Conservation (phyloP, 2,329 filamentous ascomycete genomes). For the Pyricularia sp. region DNA sequence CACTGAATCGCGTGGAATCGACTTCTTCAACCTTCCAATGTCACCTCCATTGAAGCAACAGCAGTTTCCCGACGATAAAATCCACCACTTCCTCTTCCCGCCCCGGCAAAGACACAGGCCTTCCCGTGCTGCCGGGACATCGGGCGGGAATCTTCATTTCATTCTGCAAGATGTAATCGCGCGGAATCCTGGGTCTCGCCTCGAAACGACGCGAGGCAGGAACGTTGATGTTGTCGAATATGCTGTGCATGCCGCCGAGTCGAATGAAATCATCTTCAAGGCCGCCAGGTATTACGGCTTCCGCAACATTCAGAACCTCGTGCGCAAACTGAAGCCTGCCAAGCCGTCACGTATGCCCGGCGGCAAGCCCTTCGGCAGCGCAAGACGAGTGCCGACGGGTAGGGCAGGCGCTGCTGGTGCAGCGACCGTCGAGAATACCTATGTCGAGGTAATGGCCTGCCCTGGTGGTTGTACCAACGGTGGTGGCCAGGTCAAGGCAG, state of each 20-base stretch:
- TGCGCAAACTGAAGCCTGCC: conserved; percentile 77
- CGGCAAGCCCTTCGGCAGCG: conserved; percentile 46
- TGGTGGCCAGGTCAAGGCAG: conserved; percentile 85
- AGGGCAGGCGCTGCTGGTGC: conserved; percentile 11
- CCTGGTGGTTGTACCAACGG: conserved; percentile 98
- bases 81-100: conserved; percentile 66
- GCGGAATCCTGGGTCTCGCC: conserved; percentile 55
- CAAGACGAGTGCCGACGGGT: conserved; percentile 23
- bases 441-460: conserved; percentile 98
- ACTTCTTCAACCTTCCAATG: conserved; percentile 58
- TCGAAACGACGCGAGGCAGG: conserved; percentile 61
- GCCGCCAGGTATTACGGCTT: conserved; percentile 94
- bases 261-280: conserved; percentile 52
- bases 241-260: conserved; percentile 40
- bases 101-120: conserved; percentile 27
- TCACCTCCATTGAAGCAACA: conserved; percentile 32
- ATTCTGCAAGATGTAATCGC: conserved; percentile 64
- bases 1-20: conserved; percentile 63
- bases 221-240: conserved; percentile 91
- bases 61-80: conserved; percentile 58
- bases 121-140: conserved; percentile 54
- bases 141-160: conserved; percentile 79
- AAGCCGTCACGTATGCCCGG: conserved; percentile 69
- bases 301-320: conserved; percentile 94
- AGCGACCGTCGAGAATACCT: conserved; percentile 59